These are phyloP conservation scores for Pelargonium nanum DNA, from an alignment of 345 rosid genomes.

Conservation along the genomic window DNA sequence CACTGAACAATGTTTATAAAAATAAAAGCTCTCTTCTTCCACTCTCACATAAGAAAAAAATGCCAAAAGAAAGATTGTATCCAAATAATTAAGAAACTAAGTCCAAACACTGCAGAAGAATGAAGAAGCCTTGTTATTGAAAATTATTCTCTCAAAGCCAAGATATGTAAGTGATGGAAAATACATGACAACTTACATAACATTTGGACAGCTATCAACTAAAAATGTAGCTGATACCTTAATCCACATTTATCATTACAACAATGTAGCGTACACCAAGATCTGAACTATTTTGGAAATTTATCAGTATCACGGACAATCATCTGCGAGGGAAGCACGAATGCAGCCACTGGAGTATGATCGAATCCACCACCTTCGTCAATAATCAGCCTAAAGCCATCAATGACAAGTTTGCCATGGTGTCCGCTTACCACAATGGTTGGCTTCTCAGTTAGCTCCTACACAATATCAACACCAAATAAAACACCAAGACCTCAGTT, in stretches of 20 bases:
- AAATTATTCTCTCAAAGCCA: neutral
- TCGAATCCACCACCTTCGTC: constrained; percentile 78
- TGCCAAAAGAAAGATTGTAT: too few species aligned
- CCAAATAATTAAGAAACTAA: neutral
- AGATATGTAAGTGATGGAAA: too few species aligned
- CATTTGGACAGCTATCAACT: too few species aligned
- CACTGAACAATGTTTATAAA: too few species aligned
- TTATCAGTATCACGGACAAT: constrained; percentile 57
- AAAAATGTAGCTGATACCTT: too few species aligned
- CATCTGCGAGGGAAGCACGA: constrained; percentile 60
- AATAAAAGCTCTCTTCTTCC: too few species aligned
- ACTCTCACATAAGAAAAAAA: too few species aligned
- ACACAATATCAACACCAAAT: constrained; percentile 4
- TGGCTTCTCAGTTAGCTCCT: constrained; percentile 37
- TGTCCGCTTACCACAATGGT: constrained; percentile 68
- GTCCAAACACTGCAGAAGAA: neutral
- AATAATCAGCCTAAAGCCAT: constrained; percentile 65
- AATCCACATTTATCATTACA: too few species aligned
- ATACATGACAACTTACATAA: too few species aligned
- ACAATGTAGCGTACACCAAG: neutral
- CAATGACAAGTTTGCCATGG: constrained; percentile 73
- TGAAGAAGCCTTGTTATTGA: neutral
- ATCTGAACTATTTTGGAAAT: too few species aligned
- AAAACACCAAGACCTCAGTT: constrained; percentile 10
- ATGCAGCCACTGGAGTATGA: constrained; percentile 64